Evolutionary conservation across 2,329 filamentous ascomycete genomes (phyloP).

Genomic region (Botryotinia calthae): DNA sequence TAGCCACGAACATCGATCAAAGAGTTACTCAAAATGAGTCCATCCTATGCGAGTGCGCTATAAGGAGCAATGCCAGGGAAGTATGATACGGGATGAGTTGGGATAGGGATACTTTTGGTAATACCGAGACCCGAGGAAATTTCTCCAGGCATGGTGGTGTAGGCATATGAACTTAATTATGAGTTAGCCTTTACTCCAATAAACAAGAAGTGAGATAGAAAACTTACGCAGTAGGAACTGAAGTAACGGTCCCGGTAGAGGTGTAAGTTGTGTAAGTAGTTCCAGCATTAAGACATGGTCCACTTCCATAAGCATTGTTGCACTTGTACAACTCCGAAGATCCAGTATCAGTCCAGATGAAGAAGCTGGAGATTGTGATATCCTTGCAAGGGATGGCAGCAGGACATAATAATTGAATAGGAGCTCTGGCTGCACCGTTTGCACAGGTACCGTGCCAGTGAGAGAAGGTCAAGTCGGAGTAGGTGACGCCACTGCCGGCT

Average conservation of each 20-base stretch:
- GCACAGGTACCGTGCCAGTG: constrained; percentile 56
- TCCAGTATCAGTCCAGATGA: constrained; percentile 52
- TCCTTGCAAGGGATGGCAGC: constrained; percentile 51
- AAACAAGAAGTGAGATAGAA: background rate
- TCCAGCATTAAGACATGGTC: constrained; percentile 44
- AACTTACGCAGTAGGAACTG: constrained; percentile 22
- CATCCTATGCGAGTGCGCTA: constrained; percentile 21
- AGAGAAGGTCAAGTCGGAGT: constrained; percentile 50
- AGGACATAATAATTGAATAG: constrained; percentile 53
- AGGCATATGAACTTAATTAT: constrained; percentile 22
- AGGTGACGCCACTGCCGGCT: constrained; percentile 50
- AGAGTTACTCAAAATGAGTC: background rate
- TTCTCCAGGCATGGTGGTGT: constrained; percentile 31
- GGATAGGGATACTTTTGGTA: constrained; percentile 27
- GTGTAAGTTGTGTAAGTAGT: constrained; percentile 24
- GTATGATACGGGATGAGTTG: constrained; percentile 27
- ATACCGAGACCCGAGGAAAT: constrained; percentile 27
- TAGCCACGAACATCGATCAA: background rate
- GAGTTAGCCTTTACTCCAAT: background rate
- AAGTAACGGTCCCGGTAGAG: constrained; percentile 19
- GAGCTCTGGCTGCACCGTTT: constrained; percentile 45
- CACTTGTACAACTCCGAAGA: constrained; percentile 46
- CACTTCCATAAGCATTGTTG: constrained; percentile 49
- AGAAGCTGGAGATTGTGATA: constrained; percentile 50
- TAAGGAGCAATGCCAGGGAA: constrained; percentile 25